Evolutionary conservation across 2,329 filamentous ascomycete species (phyloP), one percentile per base, ranked within the genome.

Genomic region (Colletotrichum lini): DNA sequence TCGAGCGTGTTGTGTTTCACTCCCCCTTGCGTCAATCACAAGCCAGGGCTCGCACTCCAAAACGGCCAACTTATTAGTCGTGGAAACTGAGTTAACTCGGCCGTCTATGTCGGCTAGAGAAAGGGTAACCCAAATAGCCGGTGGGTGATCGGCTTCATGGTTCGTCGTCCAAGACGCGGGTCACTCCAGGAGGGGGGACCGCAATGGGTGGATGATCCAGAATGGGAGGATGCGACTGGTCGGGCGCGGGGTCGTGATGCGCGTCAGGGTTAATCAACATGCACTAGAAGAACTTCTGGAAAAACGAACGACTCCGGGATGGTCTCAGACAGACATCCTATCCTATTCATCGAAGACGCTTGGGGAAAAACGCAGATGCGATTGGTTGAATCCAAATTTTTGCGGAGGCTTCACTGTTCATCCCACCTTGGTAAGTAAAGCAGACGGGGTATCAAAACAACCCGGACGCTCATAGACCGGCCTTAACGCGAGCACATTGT

Each of bases 1-100:
- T 53, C 50, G 50, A 56, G 57, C 59, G 44, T 62, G 35, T 16
- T 18, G 44, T 67, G 68, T 71, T 71, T 71, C 64, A 71, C 56
- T n/a, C 18, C 35, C 26, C 35, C 26, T 5, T 4, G 52, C 10
- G 21, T 56, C 38, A 67, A 70, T 70, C 67, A 53, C n/a, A 40
- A n/a, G 38, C 40, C 35, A 35, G 10, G 10, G 5, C 13, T 45
- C 50, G 9, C 30, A 60, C 53, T 67, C 45, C 15, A 38, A 53
- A 65, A 30, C 30, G 30, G 30, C 30, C 9, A 30, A 30, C 30
- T 8, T 30, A 8, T 1, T 30, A 2, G 7, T 30, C 7, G 30
- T 30, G 7, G 3, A 30, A 30, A 67, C 44, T 45, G 42, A 15
- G 3, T 35, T 23, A 26, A 45, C 26, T 50, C 40, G 30, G 38